These are phyloP conservation scores for Cyberlindnera saturnus DNA, from an alignment of 805 yeast species.

Conservation along the genomic window DNA sequence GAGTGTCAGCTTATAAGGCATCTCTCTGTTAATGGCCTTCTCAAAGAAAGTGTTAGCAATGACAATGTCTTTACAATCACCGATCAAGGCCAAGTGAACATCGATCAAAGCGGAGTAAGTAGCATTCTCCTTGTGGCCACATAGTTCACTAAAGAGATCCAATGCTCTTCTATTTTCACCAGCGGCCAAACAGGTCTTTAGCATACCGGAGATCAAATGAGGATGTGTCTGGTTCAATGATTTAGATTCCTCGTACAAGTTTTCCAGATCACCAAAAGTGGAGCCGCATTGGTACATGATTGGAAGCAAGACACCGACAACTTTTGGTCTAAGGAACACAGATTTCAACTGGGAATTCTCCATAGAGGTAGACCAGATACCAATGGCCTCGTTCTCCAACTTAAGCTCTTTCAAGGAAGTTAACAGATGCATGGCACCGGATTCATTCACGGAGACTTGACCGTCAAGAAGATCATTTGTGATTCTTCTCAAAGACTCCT, in stretches of 20 bases:
- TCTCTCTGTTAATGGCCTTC: slow-evolving; percentile 60
- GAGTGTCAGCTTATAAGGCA: slow-evolving; percentile 66
- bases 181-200: slow-evolving; percentile 62
- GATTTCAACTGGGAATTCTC: slow-evolving; percentile 34
- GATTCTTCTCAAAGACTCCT: slow-evolving; percentile 45
- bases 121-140: slow-evolving; percentile 38
- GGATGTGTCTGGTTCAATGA: slow-evolving; percentile 26
- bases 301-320: slow-evolving; percentile 65
- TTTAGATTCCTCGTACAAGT: slow-evolving; percentile 43
- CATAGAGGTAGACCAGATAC: slow-evolving; percentile 64
- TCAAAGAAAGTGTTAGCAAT: slow-evolving; percentile 72
- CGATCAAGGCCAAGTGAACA: slow-evolving; percentile 74
- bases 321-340: slow-evolving; percentile 54
- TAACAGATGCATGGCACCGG: slow-evolving; percentile 51
- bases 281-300: slow-evolving; percentile 57
- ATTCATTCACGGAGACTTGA: slow-evolving; percentile 39
- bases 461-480: slow-evolving; percentile 43
- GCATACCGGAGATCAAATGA: slow-evolving; percentile 63
- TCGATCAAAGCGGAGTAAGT: slow-evolving; percentile 55
- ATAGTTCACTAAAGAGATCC: slow-evolving; percentile 53
- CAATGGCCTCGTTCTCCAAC: slow-evolving; percentile 56
- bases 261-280: slow-evolving; percentile 54
- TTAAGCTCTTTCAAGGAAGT: slow-evolving; percentile 57
- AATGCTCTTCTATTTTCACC: slow-evolving; percentile 63
- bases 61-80: slow-evolving; percentile 63